Base-by-base conservation (phyloP, 306 rosid genomes). In the Crotalaria pallida region DNA sequence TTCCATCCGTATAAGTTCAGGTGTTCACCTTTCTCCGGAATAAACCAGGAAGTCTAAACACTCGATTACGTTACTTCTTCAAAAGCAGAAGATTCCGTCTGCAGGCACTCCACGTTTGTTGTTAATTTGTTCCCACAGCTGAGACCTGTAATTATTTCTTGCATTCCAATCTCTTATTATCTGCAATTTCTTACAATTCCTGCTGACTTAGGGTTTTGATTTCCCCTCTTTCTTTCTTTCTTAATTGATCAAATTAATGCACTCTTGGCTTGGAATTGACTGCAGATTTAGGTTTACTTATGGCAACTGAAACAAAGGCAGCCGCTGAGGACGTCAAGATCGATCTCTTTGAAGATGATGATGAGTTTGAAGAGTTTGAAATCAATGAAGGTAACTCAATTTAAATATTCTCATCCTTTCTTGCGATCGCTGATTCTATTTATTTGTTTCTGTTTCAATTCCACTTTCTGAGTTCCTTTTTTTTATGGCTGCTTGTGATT, bases 281-380 rank as follows among this genome's bases (percentile, higher is more conserved):
- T 19, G 43, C 66, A 43, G 72, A 27, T 69, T 65, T 36, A 64
- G 74, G 48, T 77, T 81, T 60, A 8, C 19, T 72, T 33, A 88
- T 90, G 97, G 95, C 95, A 60, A 68, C 88, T 7, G 97, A 90
- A 72, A 73, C 92, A 27, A 85, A 91, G 67, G 82, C 75, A 1
- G 79, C 79, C 12, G 62, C 89, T 2, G 96, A 91, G 50, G 97
- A 83, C 38, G 83, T 85, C 48, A 91, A 91, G 96, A 76, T 88
- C 71, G 97, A 91, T 72, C 90, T 91, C 60, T 88, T 91, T 65
- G 96, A 91, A 73, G 96, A 91, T 56, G 97, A 91, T 23, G 97
- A 88, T 22, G 97, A 91, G 65, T 91, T 91, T 66, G 92, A 91
- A 38, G 97, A 91, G 87, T 91, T 90, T 73, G 92, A 91, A 38